Percentiles rank a stretch among this genome's conserved stretches.
Conservation (phyloP, 1,139 yeast species). For the Pichia sp. region DNA sequence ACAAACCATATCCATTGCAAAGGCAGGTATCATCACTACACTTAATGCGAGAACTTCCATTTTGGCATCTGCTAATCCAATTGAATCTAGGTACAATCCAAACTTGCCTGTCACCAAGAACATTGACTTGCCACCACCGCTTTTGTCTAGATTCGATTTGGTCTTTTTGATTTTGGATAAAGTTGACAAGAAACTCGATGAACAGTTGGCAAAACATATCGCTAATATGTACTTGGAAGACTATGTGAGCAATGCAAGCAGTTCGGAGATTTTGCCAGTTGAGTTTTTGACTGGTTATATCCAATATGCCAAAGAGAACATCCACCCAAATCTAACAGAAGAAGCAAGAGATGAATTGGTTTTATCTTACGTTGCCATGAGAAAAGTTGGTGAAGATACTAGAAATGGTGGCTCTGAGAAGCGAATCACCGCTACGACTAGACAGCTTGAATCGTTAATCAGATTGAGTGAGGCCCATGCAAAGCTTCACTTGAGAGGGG, state of each 20-base stretch:
- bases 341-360: constrained; percentile 85
- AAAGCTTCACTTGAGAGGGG: constrained; percentile 73
- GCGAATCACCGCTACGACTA: constrained; percentile 94
- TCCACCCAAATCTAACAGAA: constrained; percentile 67
- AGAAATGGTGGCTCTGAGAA: constrained; percentile 62
- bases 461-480: constrained; percentile 96
- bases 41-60: constrained; percentile 94
- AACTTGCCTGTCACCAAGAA: constrained; percentile 88
- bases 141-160: constrained; percentile 87
- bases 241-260: constrained; percentile 64
- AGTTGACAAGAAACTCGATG: constrained; percentile 79
- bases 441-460: constrained; percentile 95
- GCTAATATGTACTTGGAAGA: constrained; percentile 92
- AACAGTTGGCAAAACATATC: constrained; percentile 83
- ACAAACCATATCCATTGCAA: constrained; percentile 95
- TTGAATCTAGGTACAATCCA: constrained; percentile 91
- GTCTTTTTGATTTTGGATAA: constrained; percentile 89
- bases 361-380: constrained; percentile 86
- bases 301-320: constrained; percentile 83
- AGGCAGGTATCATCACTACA: constrained; percentile 96
- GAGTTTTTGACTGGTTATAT: constrained; percentile 84
- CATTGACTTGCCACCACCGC: constrained; percentile 94
- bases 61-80: constrained; percentile 96
- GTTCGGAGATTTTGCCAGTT: constrained; percentile 65
- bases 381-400: constrained; percentile 89